Percentiles rank a stretch among this genome's conserved stretches.
phyloP scores from a whole-genome alignment of 1,139 yeast genomes.

The Yamadazyma triangularis region DNA sequence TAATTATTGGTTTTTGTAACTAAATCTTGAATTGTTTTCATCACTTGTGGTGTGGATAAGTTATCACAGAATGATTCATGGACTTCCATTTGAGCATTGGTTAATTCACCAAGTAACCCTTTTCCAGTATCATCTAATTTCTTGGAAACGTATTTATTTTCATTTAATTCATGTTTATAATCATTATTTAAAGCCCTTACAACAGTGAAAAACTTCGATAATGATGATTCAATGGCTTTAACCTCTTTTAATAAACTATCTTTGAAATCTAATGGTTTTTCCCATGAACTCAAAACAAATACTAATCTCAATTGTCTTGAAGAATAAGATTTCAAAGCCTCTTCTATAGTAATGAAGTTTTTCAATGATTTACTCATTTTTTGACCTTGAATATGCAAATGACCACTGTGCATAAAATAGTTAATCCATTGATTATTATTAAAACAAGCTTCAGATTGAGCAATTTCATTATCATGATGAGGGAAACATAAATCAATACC shows the following conservation, averaged over 20 bases:
- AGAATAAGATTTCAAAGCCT: slow-evolving; percentile 68
- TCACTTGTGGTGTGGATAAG: slow-evolving; percentile 70
- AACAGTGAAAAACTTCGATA: slow-evolving; percentile 78
- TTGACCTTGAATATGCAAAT: slow-evolving; percentile 95
- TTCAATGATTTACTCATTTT: slow-evolving; percentile 95
- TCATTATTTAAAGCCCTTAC: slow-evolving; percentile 73
- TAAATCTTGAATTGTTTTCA: slow-evolving; percentile 61
- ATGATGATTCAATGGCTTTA: slow-evolving; percentile 64
- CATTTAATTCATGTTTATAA: slow-evolving; percentile 46
- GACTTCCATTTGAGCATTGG: slow-evolving; percentile 53
- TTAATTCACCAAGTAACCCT: slow-evolving; percentile 48
- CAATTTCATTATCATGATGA: slow-evolving; percentile 98
- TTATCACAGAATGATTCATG: slow-evolving; percentile 86
- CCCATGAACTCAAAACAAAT: slow-evolving; percentile 91
- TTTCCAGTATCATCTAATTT: slow-evolving; percentile 52
- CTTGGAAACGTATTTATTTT: slow-evolving; percentile 50
- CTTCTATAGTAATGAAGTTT: slow-evolving; percentile 91
- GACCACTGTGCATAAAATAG: slow-evolving; percentile 95
- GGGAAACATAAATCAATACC: slow-evolving; percentile 98
- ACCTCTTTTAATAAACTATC: slow-evolving; percentile 75
- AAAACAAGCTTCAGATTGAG: slow-evolving; percentile 92
- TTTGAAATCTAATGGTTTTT: slow-evolving; percentile 86
- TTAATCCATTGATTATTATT: slow-evolving; percentile 94
- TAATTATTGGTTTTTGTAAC: slow-evolving; percentile 72
- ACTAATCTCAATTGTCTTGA: slow-evolving; percentile 85